These are phyloP conservation scores for Puccinia hordei DNA, from an alignment of 1,284 basidiomycete genomes.

Conservation along the genomic window DNA sequence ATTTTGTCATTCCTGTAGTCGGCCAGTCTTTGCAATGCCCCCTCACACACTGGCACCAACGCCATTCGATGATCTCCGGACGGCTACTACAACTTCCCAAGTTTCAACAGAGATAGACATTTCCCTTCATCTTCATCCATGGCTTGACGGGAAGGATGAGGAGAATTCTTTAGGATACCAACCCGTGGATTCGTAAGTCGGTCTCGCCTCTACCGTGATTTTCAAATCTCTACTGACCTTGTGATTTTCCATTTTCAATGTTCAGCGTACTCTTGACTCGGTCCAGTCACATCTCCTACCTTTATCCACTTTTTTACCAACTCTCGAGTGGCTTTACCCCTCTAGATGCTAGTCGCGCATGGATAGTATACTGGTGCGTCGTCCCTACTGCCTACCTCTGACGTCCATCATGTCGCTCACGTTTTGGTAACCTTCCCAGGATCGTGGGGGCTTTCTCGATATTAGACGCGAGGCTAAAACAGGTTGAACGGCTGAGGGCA, in stretches of 20 bases:
- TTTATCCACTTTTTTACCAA: constrained; percentile 59
- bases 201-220: neutral
- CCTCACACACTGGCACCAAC: constrained; percentile 28
- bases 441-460: constrained; percentile 54
- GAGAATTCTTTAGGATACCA: neutral
- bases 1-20: too few relatives aligned
- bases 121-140: neutral
- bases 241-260: neutral
- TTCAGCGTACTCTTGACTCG: constrained; percentile 62
- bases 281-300: constrained; percentile 69
- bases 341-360: constrained; percentile 87
- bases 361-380: constrained; percentile 87
- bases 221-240: neutral
- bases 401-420: neutral
- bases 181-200: constrained; percentile 25
- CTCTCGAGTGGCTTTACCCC: constrained; percentile 74
- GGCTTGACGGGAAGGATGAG: constrained; percentile 12
- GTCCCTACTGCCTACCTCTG: constrained; percentile 68
- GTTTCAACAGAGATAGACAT: constrained; percentile 66
- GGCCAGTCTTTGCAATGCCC: constrained; percentile 15
- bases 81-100: constrained; percentile 70
- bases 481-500: constrained; percentile 53
- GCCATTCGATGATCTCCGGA: constrained; percentile 64
- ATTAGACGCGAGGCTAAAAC: constrained; percentile 55
- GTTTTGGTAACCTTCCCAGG: neutral